Evolutionary conservation across 345 rosid species (phyloP).

Genomic region (Eucalyptus marginata): DNA sequence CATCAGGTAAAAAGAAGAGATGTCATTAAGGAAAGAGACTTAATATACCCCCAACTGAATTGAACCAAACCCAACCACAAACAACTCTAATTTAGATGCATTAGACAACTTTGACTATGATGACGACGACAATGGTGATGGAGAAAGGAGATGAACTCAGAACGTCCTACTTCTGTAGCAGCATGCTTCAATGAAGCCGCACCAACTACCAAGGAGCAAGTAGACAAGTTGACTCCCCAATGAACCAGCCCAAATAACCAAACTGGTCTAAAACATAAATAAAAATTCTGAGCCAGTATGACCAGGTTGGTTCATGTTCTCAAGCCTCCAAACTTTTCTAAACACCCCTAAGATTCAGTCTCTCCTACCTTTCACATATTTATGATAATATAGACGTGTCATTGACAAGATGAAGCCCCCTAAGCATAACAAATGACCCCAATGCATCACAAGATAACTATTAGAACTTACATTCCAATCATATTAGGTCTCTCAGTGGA

Average conservation of each 20-base stretch:
- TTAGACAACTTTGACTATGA: background rate
- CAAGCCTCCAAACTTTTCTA: background rate
- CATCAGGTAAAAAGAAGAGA: background rate
- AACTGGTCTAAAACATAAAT: background rate
- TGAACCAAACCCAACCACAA: background rate
- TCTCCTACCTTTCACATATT: background rate
- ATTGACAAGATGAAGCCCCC: background rate
- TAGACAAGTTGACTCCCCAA: background rate
- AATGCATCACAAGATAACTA: background rate
- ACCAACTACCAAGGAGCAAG: background rate
- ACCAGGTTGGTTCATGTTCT: background rate
- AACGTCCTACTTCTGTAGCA: background rate
- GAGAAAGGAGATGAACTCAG: background rate
- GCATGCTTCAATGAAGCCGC: background rate
- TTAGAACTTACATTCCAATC: conserved; percentile 82
- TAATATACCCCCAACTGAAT: background rate
- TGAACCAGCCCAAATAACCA: background rate
- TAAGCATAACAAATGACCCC: background rate
- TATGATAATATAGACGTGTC: background rate
- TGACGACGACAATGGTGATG: background rate
- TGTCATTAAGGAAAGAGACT: background rate
- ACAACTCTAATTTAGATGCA: background rate
- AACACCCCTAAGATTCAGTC: background rate
- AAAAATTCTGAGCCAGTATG: background rate
- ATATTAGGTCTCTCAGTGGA: conserved; percentile 92